Conservation (phyloP, 495 filamentous ascomycete genomes). For the Lasiosphaeria hispida region DNA sequence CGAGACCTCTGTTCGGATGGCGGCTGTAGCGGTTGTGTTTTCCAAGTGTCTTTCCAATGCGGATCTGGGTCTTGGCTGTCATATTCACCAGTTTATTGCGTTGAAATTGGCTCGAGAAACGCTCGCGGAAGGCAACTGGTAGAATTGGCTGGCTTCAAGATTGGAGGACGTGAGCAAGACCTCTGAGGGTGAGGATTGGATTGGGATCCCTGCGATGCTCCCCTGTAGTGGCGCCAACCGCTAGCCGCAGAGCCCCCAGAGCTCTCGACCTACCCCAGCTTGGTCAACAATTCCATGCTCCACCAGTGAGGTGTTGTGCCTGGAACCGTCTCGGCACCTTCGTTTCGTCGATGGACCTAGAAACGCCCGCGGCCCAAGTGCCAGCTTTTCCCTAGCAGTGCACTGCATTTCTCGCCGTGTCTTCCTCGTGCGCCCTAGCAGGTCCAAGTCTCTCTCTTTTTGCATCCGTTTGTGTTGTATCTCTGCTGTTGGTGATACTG, state of each 20-base stretch:
- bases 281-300: too few relatives aligned
- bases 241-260: conserved; percentile 15
- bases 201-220: neutral
- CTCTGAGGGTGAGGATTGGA: too few relatives aligned
- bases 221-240: conserved; percentile 4
- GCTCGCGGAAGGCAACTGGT: too few relatives aligned
- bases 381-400: conserved; percentile 1
- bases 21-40: neutral
- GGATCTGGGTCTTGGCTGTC: too few relatives aligned
- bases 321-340: conserved; percentile 11
- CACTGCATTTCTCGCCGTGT: neutral
- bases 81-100: too few relatives aligned
- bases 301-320: conserved; percentile 1
- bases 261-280: neutral
- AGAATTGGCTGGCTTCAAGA: too few relatives aligned
- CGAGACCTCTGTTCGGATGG: conserved; percentile 15
- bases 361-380: neutral
- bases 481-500: too few relatives aligned
- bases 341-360: conserved; percentile 11
- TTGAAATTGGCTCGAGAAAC: too few relatives aligned
- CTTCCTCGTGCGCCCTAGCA: conserved; percentile 19
- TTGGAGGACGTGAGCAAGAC: too few relatives aligned
- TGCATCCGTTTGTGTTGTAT: neutral
- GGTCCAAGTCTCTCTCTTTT: conserved; percentile 12
- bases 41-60: too few relatives aligned